phyloP scores from a whole-genome alignment of 495 filamentous ascomycete species.

The Apiosordaria backusii region DNA sequence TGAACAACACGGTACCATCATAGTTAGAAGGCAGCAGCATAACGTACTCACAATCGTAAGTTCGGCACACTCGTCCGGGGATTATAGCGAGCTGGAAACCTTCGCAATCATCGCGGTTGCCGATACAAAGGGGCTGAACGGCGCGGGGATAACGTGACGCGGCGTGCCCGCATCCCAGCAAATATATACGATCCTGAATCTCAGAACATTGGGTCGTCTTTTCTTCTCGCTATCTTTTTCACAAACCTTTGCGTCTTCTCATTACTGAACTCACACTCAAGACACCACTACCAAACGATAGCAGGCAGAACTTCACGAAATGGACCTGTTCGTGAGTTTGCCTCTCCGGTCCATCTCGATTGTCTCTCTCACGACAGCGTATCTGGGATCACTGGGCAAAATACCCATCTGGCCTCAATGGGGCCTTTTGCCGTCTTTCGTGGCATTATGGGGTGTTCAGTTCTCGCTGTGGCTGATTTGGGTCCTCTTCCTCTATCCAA shows the following conservation, averaged over 20 bases:
- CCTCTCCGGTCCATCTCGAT: background rate
- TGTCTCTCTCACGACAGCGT: slow-evolving; percentile 17
- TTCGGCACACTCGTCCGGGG: background rate
- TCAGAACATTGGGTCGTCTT: background rate
- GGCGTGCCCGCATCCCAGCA: background rate
- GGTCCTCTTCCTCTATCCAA: slow-evolving; percentile 62
- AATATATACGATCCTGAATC: background rate
- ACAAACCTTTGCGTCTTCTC: too few species aligned
- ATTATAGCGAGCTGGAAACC: background rate
- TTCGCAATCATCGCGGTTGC: background rate
- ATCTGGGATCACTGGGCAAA: slow-evolving; percentile 31
- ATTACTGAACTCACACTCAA: too few species aligned
- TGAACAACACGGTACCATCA: background rate
- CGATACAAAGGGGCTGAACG: background rate
- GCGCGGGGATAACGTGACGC: background rate
- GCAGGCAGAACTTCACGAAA: background rate
- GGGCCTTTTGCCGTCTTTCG: slow-evolving; percentile 25
- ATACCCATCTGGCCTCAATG: slow-evolving; percentile 26
- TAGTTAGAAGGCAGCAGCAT: background rate
- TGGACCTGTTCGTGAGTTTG: background rate
- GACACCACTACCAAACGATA: background rate
- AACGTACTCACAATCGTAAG: background rate
- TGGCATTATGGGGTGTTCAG: slow-evolving; percentile 27
- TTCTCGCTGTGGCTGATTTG: slow-evolving; percentile 40
- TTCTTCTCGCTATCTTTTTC: background rate